phyloP scores from a whole-genome alignment of 2,329 filamentous ascomycete species.

The Colletotrichum karsti region DNA sequence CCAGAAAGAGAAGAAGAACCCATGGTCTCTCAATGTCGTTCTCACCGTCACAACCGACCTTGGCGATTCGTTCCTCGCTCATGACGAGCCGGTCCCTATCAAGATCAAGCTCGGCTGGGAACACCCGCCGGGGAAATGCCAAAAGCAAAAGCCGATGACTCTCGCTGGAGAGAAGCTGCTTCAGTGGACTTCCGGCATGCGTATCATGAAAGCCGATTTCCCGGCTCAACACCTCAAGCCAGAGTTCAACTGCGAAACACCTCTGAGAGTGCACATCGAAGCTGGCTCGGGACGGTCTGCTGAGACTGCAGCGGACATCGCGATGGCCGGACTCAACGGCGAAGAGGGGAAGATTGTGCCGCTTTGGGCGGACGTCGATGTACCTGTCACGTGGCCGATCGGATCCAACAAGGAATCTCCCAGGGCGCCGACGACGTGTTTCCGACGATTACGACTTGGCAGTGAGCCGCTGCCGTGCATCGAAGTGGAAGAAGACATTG shows the following conservation, averaged over 20 bases:
- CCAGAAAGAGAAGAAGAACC: slow-evolving; percentile 30
- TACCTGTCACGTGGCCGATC: neutral
- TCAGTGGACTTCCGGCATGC: slow-evolving; percentile 41
- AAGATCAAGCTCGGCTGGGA: slow-evolving; percentile 40
- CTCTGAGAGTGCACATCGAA: neutral
- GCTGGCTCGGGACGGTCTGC: neutral
- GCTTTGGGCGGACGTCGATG: slow-evolving; percentile 46
- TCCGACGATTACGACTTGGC: slow-evolving; percentile 40
- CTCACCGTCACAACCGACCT: slow-evolving; percentile 67
- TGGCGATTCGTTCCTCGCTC: slow-evolving; percentile 62
- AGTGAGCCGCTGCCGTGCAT: slow-evolving; percentile 38
- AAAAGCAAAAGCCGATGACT: slow-evolving; percentile 34
- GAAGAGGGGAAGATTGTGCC: slow-evolving; percentile 52
- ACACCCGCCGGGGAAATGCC: slow-evolving; percentile 32
- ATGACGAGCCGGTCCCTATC: slow-evolving; percentile 53
- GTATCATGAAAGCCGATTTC: slow-evolving; percentile 46
- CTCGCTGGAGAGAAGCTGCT: slow-evolving; percentile 28
- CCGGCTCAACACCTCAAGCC: slow-evolving; percentile 3
- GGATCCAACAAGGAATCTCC: neutral
- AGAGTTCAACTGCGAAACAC: neutral
- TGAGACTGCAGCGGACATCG: neutral
- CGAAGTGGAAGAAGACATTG: slow-evolving; percentile 63
- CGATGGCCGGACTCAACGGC: neutral
- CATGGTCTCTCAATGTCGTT: slow-evolving; percentile 49
- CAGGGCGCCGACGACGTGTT: slow-evolving; percentile 34